These are phyloP conservation scores for Acanthamoeba sp. DNA, from an alignment of 208 protist genomes.

Conservation along the genomic window DNA sequence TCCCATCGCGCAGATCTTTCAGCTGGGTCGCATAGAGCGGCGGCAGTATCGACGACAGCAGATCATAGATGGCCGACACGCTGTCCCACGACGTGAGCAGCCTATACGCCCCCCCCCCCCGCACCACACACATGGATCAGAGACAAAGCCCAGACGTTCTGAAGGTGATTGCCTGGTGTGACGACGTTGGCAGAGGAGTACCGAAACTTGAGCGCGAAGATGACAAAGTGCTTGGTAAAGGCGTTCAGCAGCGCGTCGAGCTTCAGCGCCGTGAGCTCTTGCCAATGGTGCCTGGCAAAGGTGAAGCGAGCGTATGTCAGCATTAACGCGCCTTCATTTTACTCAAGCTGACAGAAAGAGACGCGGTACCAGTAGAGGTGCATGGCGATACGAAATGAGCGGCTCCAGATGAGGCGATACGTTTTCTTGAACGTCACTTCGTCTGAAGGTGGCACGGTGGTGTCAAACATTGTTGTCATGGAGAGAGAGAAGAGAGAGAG, in stretches of 20 bases:
- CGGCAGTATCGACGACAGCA: conserved; percentile 12
- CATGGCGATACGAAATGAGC: conserved; percentile 24
- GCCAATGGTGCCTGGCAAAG: not conserved
- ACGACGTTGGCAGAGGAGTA: not conserved
- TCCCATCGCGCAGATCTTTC: conserved; percentile 4
- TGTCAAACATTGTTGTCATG: no score
- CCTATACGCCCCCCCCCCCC: not conserved
- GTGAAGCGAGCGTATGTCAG: not conserved
- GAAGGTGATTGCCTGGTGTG: not conserved
- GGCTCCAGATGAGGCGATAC: conserved; percentile 36
- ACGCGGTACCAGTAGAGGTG: not conserved
- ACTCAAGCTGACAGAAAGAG: no score
- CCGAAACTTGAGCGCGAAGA: conserved; percentile 17
- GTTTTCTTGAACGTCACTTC: conserved; percentile 22
- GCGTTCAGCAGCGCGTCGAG: conserved; percentile 19
- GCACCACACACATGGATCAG: not conserved
- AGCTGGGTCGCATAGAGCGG: not conserved
- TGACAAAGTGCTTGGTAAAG: conserved; percentile 50
- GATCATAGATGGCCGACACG: conserved; percentile 44
- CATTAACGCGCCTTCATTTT: no score
- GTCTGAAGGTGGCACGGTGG: not conserved
- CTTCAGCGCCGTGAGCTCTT: not conserved
- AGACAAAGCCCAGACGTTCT: not conserved
- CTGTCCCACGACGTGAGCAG: conserved; percentile 49
- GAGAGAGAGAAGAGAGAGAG: not conserved